Evolutionary conservation across 352 stramenopile species (phyloP), one percentile per base, ranked within the genome.

Genomic region (Pythium aristosporum): DNA sequence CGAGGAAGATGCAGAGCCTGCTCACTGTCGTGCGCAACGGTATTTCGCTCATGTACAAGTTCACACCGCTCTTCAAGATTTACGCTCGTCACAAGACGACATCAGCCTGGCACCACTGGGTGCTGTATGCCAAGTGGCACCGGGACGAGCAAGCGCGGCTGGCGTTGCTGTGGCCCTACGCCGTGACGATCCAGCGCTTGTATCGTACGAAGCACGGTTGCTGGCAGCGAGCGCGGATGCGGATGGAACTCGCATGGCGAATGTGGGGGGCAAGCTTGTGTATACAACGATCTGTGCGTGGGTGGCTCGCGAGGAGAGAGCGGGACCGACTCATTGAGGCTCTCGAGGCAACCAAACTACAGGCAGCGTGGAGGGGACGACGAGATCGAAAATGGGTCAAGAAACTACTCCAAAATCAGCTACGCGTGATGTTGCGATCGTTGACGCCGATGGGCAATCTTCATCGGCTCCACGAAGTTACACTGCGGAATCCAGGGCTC

Each of bases 361-460:
- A 92, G 46, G 79, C 74, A 10, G 68, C 64, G 4, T 89, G 80
- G 79, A 59, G 77, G 25, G 82, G 82, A 10, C 61, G 72, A 28
- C 32, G 53, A 28, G 71, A 65, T 4, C 68, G 82, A 1, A 63
- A 63, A 44, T 61, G 57, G 16, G 68, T 92, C 6, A 85, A 85
- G 23, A 67, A 68, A 20, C 36, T 73, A 0, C 63, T 90, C 5
- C 69, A 86, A 48, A 60, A 77, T 2, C 63, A 75, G 21, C 49
- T 92, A 7, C 69, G 83, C 21, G 28, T 60, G 23, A 63, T 87
- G 15, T 60, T 92, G 1, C 65, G 73, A 13, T 74, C 65, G 11
- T 59, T 92, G 41, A 79, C 80, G 2, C 83, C 83, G 0, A 87
- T 74, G 1, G 80, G 83, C 5, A 82, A 79, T 34, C 68, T 92